Conservation (phyloP, 1,139 yeast genomes). For the Yamadazyma trypodendri region DNA sequence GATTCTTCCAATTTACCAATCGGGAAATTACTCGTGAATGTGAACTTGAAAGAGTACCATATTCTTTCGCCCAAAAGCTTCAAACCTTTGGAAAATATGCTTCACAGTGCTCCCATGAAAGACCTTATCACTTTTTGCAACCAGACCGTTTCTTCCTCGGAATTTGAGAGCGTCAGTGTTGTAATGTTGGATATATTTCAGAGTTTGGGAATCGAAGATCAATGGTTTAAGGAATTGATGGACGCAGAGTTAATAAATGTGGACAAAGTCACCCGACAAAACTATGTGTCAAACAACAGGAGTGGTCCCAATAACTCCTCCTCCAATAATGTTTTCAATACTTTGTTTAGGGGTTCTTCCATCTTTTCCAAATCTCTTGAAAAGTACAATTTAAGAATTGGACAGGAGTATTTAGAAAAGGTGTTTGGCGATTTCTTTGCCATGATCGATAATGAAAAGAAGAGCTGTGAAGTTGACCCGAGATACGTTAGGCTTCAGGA, state of each 20-base stretch:
- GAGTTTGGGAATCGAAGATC: constrained; percentile 58
- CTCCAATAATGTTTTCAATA: constrained; percentile 56
- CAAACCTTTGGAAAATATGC: constrained; percentile 59
- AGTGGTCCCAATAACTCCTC: constrained; percentile 12
- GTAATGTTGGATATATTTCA: constrained; percentile 66
- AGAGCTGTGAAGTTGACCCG: constrained; percentile 77
- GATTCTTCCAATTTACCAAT: constrained; percentile 45
- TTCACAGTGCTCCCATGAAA: constrained; percentile 49
- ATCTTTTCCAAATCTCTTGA: constrained; percentile 80
- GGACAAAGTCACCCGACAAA: constrained; percentile 46
- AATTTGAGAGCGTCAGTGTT: constrained; percentile 53
- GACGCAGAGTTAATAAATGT: constrained; percentile 57
- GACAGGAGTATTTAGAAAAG: constrained; percentile 73
- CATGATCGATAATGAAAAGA: constrained; percentile 48
- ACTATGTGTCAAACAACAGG: constrained; percentile 24
- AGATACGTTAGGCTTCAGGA: constrained; percentile 46
- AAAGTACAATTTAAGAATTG: constrained; percentile 70
- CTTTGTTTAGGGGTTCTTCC: constrained; percentile 83
- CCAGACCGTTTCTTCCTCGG: constrained; percentile 40
- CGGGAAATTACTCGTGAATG: constrained; percentile 59
- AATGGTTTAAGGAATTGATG: constrained; percentile 69
- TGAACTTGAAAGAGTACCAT: constrained; percentile 54
- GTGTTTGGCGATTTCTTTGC: constrained; percentile 70
- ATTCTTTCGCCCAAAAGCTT: constrained; percentile 60
- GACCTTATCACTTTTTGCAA: constrained; percentile 50